Base-by-base conservation (phyloP, 768 basidiomycete species). In the Macrocybe gigantea region DNA sequence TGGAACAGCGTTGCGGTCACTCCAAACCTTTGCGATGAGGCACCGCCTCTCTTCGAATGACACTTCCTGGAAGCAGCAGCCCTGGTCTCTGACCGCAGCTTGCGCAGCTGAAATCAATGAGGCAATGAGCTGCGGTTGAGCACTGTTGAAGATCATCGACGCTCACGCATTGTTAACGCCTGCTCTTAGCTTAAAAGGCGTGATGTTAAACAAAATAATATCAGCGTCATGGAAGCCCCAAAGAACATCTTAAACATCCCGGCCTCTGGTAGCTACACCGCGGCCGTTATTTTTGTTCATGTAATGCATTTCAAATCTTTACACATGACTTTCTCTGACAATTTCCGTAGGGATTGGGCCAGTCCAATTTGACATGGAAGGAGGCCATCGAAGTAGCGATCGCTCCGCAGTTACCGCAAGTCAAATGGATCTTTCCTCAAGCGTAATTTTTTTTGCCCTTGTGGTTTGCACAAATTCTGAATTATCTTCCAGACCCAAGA, bases 221-320 rank as follows among this genome's bases (percentile, higher is more conserved):
- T 22, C 22, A 22, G 22, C 22, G 22, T 22, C 22, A 22, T 22
- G 22, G 22, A 22, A 22, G 22, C 22, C 4, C 22, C 22, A 22
- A 22, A 22, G 22, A 22, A 22, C 22, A 22, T 22, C 22, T 22
- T 22, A 22, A 22, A 4, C 22, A 22, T 22, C 4, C 52, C 57
- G 45, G 52, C 63, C 3, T 47, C 41, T 11, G 42, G 57, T 38
- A 14, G 69, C 44, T 84, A 87, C 57, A 79, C 79, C 7, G 82
- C 83, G 9, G 84, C 83, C 0, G 73, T 88, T 48, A 83, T 88
- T 55, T 86, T 88, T 59, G 58, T 84, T 12, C 87, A 88, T 65
- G 85, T 84, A 56, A 46, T 80, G 46, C 30, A 11, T 30, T 31
- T 41, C 31, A 5, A 40, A 13, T 7, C 29, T 32, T 39, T 45